phyloP scores from a whole-genome alignment of 345 rosid genomes.

The Sonneratia caseolaris region DNA sequence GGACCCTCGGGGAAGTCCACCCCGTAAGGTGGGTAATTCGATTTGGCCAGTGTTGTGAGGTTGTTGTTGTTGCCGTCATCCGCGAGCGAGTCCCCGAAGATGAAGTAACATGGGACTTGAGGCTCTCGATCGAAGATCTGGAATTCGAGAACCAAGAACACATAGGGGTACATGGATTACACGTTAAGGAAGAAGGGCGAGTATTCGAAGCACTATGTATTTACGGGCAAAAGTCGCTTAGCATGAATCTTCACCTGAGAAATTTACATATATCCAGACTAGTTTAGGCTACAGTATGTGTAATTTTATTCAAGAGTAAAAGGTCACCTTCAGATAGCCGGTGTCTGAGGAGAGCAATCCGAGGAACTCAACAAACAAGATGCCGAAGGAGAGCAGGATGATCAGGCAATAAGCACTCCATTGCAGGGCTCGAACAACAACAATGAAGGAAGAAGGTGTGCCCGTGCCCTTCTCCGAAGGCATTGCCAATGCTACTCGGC shows the following conservation, averaged over 20 bases:
- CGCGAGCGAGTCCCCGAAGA: slow-evolving; percentile 35
- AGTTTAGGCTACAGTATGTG: too few species aligned
- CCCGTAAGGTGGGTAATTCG: slow-evolving; percentile 28
- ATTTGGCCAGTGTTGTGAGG: slow-evolving; percentile 21
- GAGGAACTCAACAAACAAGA: not conserved
- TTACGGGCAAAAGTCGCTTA: too few species aligned
- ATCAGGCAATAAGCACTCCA: not conserved
- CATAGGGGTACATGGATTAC: too few species aligned
- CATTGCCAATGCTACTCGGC: not conserved
- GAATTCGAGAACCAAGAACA: not conserved
- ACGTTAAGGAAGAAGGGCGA: not conserved
- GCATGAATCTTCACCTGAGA: too few species aligned
- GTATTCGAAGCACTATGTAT: too few species aligned
- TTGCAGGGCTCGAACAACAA: not conserved
- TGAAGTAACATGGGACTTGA: slow-evolving; percentile 29
- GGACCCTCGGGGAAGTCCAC: slow-evolving; percentile 29
- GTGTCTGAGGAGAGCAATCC: not conserved
- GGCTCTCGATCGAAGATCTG: not conserved
- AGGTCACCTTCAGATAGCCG: not conserved
- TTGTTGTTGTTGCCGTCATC: slow-evolving; percentile 35
- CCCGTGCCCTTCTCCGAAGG: not conserved
- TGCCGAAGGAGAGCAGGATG: not conserved
- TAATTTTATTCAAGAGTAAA: too few species aligned
- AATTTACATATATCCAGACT: too few species aligned
- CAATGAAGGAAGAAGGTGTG: not conserved